Evolutionary conservation across 768 basidiomycete species (phyloP).

Genomic region (Mycena chlorophos): DNA sequence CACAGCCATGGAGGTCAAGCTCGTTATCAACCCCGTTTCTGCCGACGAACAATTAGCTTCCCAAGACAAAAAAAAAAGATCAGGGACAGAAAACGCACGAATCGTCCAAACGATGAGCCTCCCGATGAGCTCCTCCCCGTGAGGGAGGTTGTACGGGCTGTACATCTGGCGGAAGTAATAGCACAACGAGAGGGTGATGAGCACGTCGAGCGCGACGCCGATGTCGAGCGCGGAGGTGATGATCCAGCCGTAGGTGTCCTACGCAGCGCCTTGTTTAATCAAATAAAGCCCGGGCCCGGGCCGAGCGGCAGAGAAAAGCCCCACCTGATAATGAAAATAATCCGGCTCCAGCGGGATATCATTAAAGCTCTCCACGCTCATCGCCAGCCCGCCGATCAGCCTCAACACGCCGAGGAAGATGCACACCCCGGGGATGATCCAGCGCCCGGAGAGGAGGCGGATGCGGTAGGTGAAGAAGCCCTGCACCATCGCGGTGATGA

Average conservation of each 20-base stretch:
- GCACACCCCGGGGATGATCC: slow-evolving; percentile 29
- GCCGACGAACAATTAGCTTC: neutral
- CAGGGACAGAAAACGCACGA: slow-evolving; percentile 24
- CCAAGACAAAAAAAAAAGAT: neutral
- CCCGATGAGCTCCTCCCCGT: slow-evolving; percentile 28
- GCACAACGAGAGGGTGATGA: slow-evolving; percentile 32
- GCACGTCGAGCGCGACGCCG: slow-evolving; percentile 32
- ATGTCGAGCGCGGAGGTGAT: slow-evolving; percentile 31
- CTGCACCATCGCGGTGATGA: too few species aligned
- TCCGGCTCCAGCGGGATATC: slow-evolving; percentile 18
- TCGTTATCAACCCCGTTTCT: slow-evolving; percentile 31
- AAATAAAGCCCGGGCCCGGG: neutral
- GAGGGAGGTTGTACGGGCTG: slow-evolving; percentile 21
- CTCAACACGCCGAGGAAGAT: slow-evolving; percentile 27
- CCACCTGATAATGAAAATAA: slow-evolving; percentile 6
- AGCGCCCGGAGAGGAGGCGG: slow-evolving; percentile 27
- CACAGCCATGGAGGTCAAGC: slow-evolving; percentile 15
- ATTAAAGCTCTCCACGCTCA: slow-evolving; percentile 27
- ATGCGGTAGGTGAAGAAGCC: slow-evolving; percentile 35
- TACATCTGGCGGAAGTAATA: slow-evolving; percentile 28
- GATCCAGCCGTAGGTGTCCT: slow-evolving; percentile 31
- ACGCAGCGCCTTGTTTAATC: slow-evolving; percentile 22
- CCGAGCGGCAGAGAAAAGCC: neutral
- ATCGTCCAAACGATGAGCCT: slow-evolving; percentile 32
- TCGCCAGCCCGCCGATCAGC: slow-evolving; percentile 29